phyloP scores from a whole-genome alignment of 129 eudicot genomes.

The Centaurea solstitialis region DNA sequence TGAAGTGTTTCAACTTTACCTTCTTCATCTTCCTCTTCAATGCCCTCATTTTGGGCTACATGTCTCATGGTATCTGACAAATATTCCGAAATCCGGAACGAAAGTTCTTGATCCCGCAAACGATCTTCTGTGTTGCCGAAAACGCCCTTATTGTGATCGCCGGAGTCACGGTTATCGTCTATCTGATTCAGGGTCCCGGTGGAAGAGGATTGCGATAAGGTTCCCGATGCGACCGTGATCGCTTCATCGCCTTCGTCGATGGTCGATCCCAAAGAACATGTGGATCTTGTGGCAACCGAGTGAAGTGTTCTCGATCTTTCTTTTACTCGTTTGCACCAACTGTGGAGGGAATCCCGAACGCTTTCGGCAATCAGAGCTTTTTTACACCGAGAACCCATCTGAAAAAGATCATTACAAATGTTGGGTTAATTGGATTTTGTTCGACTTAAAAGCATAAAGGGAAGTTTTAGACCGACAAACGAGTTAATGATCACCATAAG shows the following conservation, averaged over 20 bases:
- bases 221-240: slow-evolving; percentile 77
- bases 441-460: background rate
- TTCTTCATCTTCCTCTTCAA: slow-evolving; percentile 31
- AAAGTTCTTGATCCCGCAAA: slow-evolving; percentile 37
- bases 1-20: slow-evolving; percentile 49
- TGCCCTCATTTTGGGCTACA: slow-evolving; percentile 31
- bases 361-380: slow-evolving; percentile 93
- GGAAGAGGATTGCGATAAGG: slow-evolving; percentile 80
- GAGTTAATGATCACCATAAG: background rate
- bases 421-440: background rate
- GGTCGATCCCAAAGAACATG: slow-evolving; percentile 75
- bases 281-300: slow-evolving; percentile 80
- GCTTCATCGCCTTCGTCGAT: slow-evolving; percentile 87
- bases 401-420: background rate
- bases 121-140: slow-evolving; percentile 15
- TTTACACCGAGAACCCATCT: slow-evolving; percentile 96
- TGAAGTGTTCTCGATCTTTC: slow-evolving; percentile 71
- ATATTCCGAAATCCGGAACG: slow-evolving; percentile 54
- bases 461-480: background rate
- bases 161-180: slow-evolving; percentile 31
- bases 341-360: slow-evolving; percentile 92
- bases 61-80: slow-evolving; percentile 37
- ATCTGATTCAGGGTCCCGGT: slow-evolving; percentile 53
- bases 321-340: slow-evolving; percentile 97
- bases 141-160: slow-evolving; percentile 18